A percentile compares a stretch with the other conserved stretches of the same genome.
Evolutionary conservation across 192 early-diverging fungal genomes (phyloP).

Genomic region (Haplosporangium gracile): DNA sequence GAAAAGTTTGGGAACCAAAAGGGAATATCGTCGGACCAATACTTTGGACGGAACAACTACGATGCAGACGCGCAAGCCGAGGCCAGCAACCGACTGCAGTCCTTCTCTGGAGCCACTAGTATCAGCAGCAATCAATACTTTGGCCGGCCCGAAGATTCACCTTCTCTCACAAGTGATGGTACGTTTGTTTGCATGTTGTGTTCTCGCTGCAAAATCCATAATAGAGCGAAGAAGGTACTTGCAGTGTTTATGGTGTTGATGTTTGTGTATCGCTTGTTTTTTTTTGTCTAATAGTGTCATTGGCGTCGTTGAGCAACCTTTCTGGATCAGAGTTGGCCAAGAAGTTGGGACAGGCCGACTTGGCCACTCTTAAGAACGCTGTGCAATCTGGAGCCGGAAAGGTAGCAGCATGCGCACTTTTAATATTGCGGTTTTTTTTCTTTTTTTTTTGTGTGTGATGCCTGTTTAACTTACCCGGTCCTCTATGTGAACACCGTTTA

Average conservation of each 20-base stretch:
- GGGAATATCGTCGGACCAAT: slow-evolving; percentile 93
- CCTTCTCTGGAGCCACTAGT: slow-evolving; percentile 80
- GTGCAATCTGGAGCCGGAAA: slow-evolving; percentile 53
- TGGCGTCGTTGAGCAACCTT: slow-evolving; percentile 34
- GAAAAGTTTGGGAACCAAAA: slow-evolving; percentile 89
- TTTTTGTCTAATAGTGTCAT: slow-evolving; percentile 21
- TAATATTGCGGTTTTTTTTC: neutral
- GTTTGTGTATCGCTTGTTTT: neutral
- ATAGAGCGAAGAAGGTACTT: too few species aligned
- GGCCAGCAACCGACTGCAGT: slow-evolving; percentile 65
- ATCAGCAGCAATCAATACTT: slow-evolving; percentile 91
- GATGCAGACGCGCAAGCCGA: slow-evolving; percentile 70
- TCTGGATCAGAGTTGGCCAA: slow-evolving; percentile 52
- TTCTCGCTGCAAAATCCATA: too few species aligned
- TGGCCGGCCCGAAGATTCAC: slow-evolving; percentile 75
- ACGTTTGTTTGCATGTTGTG: neutral
- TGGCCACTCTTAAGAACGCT: slow-evolving; percentile 48
- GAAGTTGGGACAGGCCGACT: slow-evolving; percentile 41
- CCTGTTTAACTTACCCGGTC: neutral
- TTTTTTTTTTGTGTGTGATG: neutral
- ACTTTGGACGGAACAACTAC: slow-evolving; percentile 84
- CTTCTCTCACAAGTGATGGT: slow-evolving; percentile 39
- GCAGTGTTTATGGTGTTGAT: neutral
- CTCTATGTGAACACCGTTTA: neutral
- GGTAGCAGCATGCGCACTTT: neutral